phyloP scores from a whole-genome alignment of 805 yeast genomes.

The Starmerella sirachaensis region DNA sequence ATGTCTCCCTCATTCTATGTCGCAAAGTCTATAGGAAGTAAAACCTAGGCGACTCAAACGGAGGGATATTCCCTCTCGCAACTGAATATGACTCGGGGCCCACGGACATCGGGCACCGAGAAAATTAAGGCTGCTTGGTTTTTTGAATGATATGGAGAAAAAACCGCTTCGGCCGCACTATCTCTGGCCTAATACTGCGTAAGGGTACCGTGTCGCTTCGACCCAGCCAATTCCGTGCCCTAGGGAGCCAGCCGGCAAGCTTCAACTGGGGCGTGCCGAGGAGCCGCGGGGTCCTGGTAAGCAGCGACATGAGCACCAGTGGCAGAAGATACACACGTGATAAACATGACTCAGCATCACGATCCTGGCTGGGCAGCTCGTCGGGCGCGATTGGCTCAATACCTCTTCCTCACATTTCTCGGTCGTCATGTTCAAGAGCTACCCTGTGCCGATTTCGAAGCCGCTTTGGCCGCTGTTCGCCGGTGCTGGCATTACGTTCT shows the following conservation, averaged over 20 bases:
- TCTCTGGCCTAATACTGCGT: too few relatives aligned
- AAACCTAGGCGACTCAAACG: constrained; percentile 21
- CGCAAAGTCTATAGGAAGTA: constrained; percentile 11
- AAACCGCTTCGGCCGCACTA: not conserved
- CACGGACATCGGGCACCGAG: constrained; percentile 1
- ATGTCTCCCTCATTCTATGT: constrained; percentile 20
- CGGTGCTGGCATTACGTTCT: constrained; percentile 67
- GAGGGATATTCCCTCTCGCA: constrained; percentile 15
- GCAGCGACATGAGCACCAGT: too few relatives aligned
- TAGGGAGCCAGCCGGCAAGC: too few relatives aligned
- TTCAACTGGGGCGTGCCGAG: too few relatives aligned
- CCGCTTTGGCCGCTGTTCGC: constrained; percentile 81
- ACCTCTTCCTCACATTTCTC: constrained; percentile 1
- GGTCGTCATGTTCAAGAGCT: constrained; percentile 32
- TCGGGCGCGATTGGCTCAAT: not conserved
- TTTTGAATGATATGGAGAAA: constrained; percentile 11
- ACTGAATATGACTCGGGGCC: constrained; percentile 11
- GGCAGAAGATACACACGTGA: not conserved
- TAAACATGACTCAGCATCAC: not conserved
- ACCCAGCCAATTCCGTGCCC: too few relatives aligned
- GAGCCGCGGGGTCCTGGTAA: too few relatives aligned
- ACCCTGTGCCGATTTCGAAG: constrained; percentile 46
- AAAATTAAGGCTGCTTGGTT: constrained; percentile 8
- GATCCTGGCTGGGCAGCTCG: too few relatives aligned
- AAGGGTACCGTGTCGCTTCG: too few relatives aligned